These are phyloP conservation scores for Ophiostoma populinum DNA, from an alignment of 2,329 filamentous ascomycete species.

Conservation along the genomic window DNA sequence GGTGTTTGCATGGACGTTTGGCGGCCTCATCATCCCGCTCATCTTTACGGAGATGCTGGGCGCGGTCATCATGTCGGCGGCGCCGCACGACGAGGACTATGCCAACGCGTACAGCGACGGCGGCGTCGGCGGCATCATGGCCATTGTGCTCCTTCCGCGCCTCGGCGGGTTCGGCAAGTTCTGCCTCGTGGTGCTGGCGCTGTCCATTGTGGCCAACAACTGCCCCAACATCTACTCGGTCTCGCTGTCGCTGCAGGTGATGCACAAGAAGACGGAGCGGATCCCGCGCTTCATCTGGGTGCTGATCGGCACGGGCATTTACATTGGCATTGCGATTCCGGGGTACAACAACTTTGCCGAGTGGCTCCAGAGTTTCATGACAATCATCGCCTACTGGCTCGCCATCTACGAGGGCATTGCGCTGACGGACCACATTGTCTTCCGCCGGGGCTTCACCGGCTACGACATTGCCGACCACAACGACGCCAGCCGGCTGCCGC, in stretches of 20 bases:
- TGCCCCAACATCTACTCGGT: slow-evolving; percentile 23
- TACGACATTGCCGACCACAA: slow-evolving; percentile 29
- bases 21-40: slow-evolving; percentile 52
- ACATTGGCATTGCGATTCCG: slow-evolving; percentile 39
- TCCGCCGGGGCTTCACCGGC: slow-evolving; percentile 25
- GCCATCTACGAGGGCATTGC: slow-evolving; percentile 26
- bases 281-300: slow-evolving; percentile 42
- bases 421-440: slow-evolving; percentile 22
- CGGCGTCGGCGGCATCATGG: slow-evolving; percentile 29
- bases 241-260: slow-evolving; percentile 30
- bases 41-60: slow-evolving; percentile 60
- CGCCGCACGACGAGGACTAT: slow-evolving; percentile 36
- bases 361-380: slow-evolving; percentile 23
- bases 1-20: slow-evolving; percentile 52
- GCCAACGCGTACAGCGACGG: slow-evolving; percentile 21
- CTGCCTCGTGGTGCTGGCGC: slow-evolving; percentile 27
- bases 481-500: slow-evolving; percentile 23
- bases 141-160: slow-evolving; percentile 24
- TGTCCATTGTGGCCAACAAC: slow-evolving; percentile 28
- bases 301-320: slow-evolving; percentile 37
- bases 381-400: slow-evolving; percentile 24
- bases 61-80: slow-evolving; percentile 51
- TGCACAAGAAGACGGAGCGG: slow-evolving; percentile 29
- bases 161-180: slow-evolving; percentile 30
- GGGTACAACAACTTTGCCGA: slow-evolving; percentile 18